These are phyloP conservation scores for Eremothecium sinecaudum DNA, from an alignment of 1,139 yeast species.

Conservation along the genomic window DNA sequence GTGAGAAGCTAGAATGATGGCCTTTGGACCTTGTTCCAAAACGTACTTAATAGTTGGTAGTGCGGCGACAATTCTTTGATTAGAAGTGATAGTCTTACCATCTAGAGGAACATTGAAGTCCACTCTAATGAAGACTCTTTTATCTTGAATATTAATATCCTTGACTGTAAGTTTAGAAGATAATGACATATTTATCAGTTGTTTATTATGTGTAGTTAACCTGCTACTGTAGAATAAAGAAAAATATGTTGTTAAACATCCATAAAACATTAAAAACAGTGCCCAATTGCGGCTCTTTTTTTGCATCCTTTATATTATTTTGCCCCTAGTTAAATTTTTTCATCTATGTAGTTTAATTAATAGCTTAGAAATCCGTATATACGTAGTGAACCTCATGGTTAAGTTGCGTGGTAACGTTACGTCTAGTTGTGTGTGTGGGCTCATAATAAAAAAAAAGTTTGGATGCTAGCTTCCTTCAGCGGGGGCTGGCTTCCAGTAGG, in stretches of 20 bases:
- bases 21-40: constrained; percentile 79
- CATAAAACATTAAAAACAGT: too few relatives aligned
- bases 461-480: too few relatives aligned
- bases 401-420: too few relatives aligned
- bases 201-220: background rate
- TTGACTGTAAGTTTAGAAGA: constrained; percentile 84
- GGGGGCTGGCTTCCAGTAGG: too few relatives aligned
- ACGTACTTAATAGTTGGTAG: constrained; percentile 94
- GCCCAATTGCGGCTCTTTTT: too few relatives aligned
- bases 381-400: too few relatives aligned
- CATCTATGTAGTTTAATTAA: too few relatives aligned
- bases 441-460: too few relatives aligned
- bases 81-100: constrained; percentile 92
- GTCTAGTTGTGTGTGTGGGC: too few relatives aligned
- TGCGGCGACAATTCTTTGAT: constrained; percentile 97
- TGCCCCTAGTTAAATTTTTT: background rate
- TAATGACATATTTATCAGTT: constrained; percentile 59
- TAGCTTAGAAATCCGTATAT: too few relatives aligned
- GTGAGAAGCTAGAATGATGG: constrained; percentile 85
- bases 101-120: constrained; percentile 97
- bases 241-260: too few relatives aligned
- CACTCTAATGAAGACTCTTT: constrained; percentile 93
- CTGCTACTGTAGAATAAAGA: too few relatives aligned
- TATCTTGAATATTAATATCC: constrained; percentile 75
- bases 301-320: constrained; percentile 3